Evolutionary conservation across 164 flowering plant genomes (phyloP).

Genomic region (Annona cherimola): DNA sequence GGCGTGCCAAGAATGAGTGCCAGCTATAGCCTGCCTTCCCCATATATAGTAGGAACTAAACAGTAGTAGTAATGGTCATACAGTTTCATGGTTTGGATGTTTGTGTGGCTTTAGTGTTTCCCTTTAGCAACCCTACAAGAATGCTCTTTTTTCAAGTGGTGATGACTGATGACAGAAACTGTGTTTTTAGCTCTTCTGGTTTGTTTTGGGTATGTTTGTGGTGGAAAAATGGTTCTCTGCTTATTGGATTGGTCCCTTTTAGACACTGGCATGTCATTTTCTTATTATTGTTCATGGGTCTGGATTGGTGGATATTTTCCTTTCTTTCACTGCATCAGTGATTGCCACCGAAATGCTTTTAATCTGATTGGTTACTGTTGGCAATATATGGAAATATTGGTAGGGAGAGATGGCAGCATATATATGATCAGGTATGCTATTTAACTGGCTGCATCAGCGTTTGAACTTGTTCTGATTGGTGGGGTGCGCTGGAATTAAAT

Average conservation of each 20-base stretch:
- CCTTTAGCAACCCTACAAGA: neutral
- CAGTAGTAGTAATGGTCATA: neutral
- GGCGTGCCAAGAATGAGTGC: neutral
- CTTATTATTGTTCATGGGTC: neutral
- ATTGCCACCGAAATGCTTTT: too few species aligned
- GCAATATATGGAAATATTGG: too few species aligned
- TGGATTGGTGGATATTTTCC: too few species aligned
- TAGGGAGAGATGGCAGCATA: too few species aligned
- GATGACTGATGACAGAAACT: neutral
- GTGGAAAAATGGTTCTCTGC: neutral
- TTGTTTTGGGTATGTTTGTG: neutral
- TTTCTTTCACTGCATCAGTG: too few species aligned
- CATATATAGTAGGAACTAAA: too few species aligned
- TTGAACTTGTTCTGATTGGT: too few species aligned
- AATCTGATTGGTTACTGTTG: too few species aligned
- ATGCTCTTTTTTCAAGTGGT: neutral
- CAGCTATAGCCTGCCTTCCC: neutral
- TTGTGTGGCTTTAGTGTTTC: neutral
- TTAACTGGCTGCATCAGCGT: too few species aligned
- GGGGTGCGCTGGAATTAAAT: too few species aligned
- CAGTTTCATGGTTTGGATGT: neutral
- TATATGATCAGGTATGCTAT: too few species aligned
- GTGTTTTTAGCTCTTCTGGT: neutral
- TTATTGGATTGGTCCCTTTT: neutral
- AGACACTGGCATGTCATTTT: neutral